A percentile compares a stretch with the other conserved stretches of the same genome.
phyloP scores from a whole-genome alignment of 2,329 filamentous ascomycete genomes.

The Hymenoscyphus occultus region DNA sequence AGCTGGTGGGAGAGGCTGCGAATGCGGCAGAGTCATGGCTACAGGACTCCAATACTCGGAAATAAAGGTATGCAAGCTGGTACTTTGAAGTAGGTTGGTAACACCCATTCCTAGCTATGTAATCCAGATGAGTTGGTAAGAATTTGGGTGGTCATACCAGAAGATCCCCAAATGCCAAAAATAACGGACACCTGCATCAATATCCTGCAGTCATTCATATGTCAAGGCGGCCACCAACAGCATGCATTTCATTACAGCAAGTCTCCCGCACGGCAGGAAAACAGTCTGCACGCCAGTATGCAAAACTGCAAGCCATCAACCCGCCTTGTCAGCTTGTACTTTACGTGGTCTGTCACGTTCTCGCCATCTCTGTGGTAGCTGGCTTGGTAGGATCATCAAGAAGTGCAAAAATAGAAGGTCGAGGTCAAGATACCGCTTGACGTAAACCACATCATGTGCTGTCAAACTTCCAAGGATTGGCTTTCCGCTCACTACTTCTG shows the following conservation, averaged over 20 bases:
- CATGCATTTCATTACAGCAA: not conserved
- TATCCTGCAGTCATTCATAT: not conserved
- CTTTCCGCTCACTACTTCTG: not conserved
- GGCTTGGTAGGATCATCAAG: not conserved
- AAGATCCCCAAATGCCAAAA: not conserved
- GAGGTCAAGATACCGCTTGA: not conserved
- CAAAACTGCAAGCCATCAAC: not conserved
- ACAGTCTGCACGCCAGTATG: not conserved
- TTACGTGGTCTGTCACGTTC: not conserved
- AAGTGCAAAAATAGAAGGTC: not conserved
- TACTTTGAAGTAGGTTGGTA: not conserved
- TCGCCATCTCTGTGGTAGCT: not conserved
- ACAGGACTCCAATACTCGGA: not conserved
- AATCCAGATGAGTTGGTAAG: not conserved
- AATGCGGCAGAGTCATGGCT: not conserved
- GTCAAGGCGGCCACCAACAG: not conserved
- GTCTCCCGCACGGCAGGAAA: not conserved
- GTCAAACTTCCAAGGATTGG: not conserved
- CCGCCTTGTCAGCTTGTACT: not conserved
- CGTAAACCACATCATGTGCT: not conserved
- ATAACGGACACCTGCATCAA: not conserved
- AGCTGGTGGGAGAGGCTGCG: not conserved
- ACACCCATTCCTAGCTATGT: not conserved
- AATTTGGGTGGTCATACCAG: not conserved
- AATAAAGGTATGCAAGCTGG: not conserved